Percentiles rank a stretch among this genome's conserved stretches.
Conservation (phyloP, 2,329 filamentous ascomycete genomes). For the Colletotrichum australisinense region DNA sequence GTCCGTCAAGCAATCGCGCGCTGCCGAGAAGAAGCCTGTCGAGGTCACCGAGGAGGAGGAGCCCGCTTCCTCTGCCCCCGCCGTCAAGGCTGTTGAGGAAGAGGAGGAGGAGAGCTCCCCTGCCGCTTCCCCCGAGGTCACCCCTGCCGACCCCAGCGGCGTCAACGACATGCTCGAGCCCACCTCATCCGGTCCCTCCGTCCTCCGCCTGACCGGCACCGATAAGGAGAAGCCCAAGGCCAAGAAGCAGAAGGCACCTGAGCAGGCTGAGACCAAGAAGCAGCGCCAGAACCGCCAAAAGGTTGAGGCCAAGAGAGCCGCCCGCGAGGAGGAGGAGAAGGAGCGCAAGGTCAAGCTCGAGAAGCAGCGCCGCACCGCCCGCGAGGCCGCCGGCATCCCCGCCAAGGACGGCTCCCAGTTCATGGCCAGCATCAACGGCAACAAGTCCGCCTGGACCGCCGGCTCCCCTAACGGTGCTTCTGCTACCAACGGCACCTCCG, state of each 20-base stretch:
- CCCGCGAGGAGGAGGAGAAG: slow-evolving; percentile 82
- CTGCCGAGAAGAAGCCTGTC: slow-evolving; percentile 61
- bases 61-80: slow-evolving; percentile 61
- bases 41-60: slow-evolving; percentile 72
- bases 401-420: slow-evolving; percentile 82
- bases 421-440: slow-evolving; percentile 55
- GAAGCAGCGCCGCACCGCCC: slow-evolving; percentile 84
- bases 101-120: slow-evolving; percentile 82
- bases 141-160: slow-evolving; percentile 70
- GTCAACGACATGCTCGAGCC: slow-evolving; percentile 94
- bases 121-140: slow-evolving; percentile 71
- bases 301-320: slow-evolving; percentile 81
- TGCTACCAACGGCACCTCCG: slow-evolving; percentile 45
- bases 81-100: slow-evolving; percentile 79
- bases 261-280: slow-evolving; percentile 89
- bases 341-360: slow-evolving; percentile 82
- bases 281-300: slow-evolving; percentile 93
- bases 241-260: slow-evolving; percentile 71
- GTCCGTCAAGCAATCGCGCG: slow-evolving; percentile 77
- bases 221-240: slow-evolving; percentile 71
- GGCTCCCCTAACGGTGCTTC: slow-evolving; percentile 47
- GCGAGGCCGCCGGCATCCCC: slow-evolving; percentile 83
- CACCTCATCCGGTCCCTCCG: slow-evolving; percentile 72
- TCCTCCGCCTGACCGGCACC: slow-evolving; percentile 81
- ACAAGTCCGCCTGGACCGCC: slow-evolving; percentile 57